Evolutionary conservation across 2,329 filamentous ascomycete species (phyloP).

Genomic region (Diaporthe capsici): DNA sequence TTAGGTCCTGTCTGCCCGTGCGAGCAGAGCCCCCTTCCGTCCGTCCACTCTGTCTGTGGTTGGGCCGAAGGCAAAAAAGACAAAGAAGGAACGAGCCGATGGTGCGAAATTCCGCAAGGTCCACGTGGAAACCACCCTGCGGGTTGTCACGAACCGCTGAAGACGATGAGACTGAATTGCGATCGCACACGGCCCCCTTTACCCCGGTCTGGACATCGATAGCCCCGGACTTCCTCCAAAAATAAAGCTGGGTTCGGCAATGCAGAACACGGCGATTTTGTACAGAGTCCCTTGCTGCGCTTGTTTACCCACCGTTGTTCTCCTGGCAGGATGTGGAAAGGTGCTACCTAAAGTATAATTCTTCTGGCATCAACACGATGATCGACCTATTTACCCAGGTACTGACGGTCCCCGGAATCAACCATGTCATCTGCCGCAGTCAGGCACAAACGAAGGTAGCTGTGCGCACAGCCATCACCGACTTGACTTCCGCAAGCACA

Average conservation of each 20-base stretch:
- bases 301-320: neutral
- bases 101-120: conserved; percentile 22
- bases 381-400: neutral
- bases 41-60: conserved; percentile 14
- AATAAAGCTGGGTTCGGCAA: conserved; percentile 3
- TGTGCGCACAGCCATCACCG: conserved; percentile 14
- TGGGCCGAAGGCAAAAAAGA: conserved; percentile 5
- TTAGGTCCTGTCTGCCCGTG: conserved; percentile 9
- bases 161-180: conserved; percentile 13
- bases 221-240: conserved; percentile 7
- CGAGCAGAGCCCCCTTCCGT: conserved; percentile 12
- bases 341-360: neutral
- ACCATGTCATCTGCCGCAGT: conserved; percentile 10
- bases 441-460: conserved; percentile 25
- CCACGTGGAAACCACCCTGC: conserved; percentile 30
- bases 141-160: conserved; percentile 19
- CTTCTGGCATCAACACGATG: neutral
- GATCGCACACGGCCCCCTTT: conserved; percentile 13
- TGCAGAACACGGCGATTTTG: neutral
- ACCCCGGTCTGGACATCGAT: conserved; percentile 1
- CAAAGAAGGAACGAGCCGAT: conserved; percentile 34
- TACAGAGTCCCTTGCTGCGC: neutral
- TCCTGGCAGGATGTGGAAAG: neutral
- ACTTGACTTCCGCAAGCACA: conserved; percentile 17
- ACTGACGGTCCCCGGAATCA: neutral